Evolutionary conservation across 2,329 filamentous ascomycete species (phyloP).

Genomic region (Trichophyton equinum): DNA sequence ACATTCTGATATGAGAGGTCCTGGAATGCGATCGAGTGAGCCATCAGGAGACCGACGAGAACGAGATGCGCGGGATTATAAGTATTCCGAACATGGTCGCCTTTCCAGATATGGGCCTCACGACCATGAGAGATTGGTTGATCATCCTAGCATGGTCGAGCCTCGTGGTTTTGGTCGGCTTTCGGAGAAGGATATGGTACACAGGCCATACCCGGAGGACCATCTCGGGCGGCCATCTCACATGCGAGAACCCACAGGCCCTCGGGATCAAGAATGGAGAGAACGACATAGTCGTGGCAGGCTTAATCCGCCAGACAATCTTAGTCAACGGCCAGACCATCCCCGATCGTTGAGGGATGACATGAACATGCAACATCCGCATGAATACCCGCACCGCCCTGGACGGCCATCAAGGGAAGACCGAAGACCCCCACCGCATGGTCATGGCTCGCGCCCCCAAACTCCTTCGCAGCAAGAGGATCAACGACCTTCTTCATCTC

Average conservation of each 20-base stretch:
- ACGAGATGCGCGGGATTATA: conserved; percentile 15
- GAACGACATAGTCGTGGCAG: conserved; percentile 27
- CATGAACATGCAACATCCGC: conserved; percentile 4
- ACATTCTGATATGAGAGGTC: conserved; percentile 22
- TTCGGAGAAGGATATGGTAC: conserved; percentile 22
- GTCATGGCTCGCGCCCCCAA: conserved; percentile 14
- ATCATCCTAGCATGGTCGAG: background rate
- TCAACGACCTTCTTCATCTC: conserved; percentile 10
- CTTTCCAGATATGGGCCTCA: conserved; percentile 26
- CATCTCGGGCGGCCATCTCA: conserved; percentile 25
- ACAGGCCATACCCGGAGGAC: conserved; percentile 27
- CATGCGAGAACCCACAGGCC: conserved; percentile 24
- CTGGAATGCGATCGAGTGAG: conserved; percentile 29
- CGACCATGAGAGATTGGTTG: conserved; percentile 21
- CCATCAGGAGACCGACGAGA: conserved; percentile 29
- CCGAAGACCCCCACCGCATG: conserved; percentile 10
- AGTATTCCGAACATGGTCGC: conserved; percentile 27
- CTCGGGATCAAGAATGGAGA: conserved; percentile 26
- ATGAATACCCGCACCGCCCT: conserved; percentile 8
- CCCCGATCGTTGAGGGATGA: conserved; percentile 8
- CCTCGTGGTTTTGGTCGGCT: background rate
- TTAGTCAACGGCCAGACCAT: conserved; percentile 14
- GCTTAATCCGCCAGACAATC: conserved; percentile 18
- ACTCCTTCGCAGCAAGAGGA: conserved; percentile 13
- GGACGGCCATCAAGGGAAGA: conserved; percentile 12